Evolutionary conservation across 805 yeast genomes (phyloP).

Genomic region (Metschnikowia rubicola): DNA sequence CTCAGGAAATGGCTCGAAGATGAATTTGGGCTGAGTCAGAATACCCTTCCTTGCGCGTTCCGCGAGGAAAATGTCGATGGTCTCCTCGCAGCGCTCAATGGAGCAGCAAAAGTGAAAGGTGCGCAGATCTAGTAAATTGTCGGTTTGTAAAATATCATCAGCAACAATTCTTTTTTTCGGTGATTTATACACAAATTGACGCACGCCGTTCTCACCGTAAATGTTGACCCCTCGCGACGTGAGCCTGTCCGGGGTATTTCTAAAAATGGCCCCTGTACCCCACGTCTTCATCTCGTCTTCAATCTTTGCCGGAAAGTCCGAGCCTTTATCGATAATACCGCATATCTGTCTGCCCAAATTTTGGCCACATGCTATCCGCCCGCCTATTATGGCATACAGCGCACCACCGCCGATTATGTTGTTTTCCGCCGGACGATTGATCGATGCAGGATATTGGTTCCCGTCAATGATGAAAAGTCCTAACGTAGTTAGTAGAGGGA

Average conservation of each 20-base stretch:
- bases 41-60: background rate
- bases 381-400: conserved; percentile 73
- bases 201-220: conserved; percentile 59
- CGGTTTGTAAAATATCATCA: conserved; percentile 46
- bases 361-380: conserved; percentile 50
- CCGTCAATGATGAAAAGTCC: conserved; percentile 94
- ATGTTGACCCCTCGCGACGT: conserved; percentile 83
- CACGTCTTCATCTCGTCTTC: conserved; percentile 49
- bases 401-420: conserved; percentile 90
- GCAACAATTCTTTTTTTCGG: conserved; percentile 59
- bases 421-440: conserved; percentile 30
- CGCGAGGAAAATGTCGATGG: conserved; percentile 34
- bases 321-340: conserved; percentile 77
- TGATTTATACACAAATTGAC: conserved; percentile 55
- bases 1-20: conserved; percentile 89
- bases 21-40: conserved; percentile 36
- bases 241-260: conserved; percentile 48
- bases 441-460: conserved; percentile 51
- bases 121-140: conserved; percentile 32
- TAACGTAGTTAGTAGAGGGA: conserved; percentile 53
- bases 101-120: conserved; percentile 75
- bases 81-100: conserved; percentile 53
- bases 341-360: conserved; percentile 39
- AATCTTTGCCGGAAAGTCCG: conserved; percentile 61
- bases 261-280: conserved; percentile 56